Evolutionary conservation across 1,284 basidiomycete species (phyloP), one percentile per base, ranked within the genome.

Genomic region (Phlebopus sp.): DNA sequence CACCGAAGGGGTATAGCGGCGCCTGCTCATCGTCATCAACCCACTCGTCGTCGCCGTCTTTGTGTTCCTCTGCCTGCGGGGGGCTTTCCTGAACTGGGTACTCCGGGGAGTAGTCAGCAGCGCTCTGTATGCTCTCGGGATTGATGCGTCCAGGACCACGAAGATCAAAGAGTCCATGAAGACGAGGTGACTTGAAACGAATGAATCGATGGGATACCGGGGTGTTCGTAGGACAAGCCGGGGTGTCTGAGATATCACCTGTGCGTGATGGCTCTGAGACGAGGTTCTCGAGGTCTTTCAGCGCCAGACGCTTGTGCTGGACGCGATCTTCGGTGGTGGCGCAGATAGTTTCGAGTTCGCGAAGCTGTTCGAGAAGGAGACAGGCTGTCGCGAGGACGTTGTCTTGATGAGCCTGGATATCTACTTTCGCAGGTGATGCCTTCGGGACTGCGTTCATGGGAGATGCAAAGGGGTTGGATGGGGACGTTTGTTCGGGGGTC

Each of bases 101-200:
- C 19, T 56, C 58, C 2, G 62, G 51, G 21, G 59, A 64, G 38
- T 68, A 63, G 27, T 63, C 64, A 1, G 59, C 30, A 23, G 53
- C 47, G 15, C 42, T 66, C 31, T 66, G 65, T 13, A 43, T 51
- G 6, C 53, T 40, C 37, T 64, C 52, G 27, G 50, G 29, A 40
- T 63, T 63, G 23, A 36, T 44, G 21, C 51, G 53, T 4, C 63
- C 60, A 2, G 62, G 62, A 15, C 63, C 62, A 14, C 27, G 58
- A 13, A 63, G 18, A 34, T 64, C 65, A 30, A 67, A 68, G 44
- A 63, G 58, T 11, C 65, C 64, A 9, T 53, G 62, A 37, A 64
- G 63, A 21, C 65, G 62, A 23, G 62, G 63, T 6, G 63, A 54
- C 11, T 51, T 31, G 11, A 43, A 19, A n/a, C 42, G 43, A 17